These are phyloP conservation scores for Cylindrotheca fusiformis DNA, from an alignment of 108 stramenopile species.

Conservation along the genomic window DNA sequence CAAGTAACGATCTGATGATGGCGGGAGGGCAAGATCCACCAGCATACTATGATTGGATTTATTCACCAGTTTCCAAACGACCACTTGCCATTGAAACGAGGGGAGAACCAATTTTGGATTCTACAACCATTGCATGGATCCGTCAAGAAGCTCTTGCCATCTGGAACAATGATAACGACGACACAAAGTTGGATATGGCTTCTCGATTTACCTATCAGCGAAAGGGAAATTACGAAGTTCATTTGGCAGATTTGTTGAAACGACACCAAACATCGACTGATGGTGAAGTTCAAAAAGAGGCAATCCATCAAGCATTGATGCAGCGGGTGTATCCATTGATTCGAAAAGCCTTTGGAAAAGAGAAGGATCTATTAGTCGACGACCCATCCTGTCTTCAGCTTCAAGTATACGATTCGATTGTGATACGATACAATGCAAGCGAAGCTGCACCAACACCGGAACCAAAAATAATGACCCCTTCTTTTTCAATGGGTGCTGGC, in stretches of 20 bases:
- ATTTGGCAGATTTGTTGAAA: constrained; percentile 35
- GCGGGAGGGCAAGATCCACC: too few relatives aligned
- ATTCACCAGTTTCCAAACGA: not conserved
- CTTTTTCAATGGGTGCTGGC: constrained; percentile 33
- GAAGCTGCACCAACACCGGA: constrained; percentile 25
- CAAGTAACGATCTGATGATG: too few relatives aligned
- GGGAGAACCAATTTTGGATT: constrained; percentile 18
- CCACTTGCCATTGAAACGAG: constrained; percentile 7
- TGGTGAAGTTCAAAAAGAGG: not conserved
- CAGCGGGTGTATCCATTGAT: constrained; percentile 56
- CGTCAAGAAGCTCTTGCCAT: constrained; percentile 12
- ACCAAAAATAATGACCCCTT: not conserved
- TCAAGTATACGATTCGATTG: constrained; percentile 60
- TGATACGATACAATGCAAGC: constrained; percentile 72
- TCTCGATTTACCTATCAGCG: constrained; percentile 47
- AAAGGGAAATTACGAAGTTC: constrained; percentile 37
- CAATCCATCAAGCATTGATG: constrained; percentile 6
- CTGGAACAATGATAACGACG: too few relatives aligned
- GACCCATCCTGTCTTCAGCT: constrained; percentile 10
- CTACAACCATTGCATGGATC: not conserved
- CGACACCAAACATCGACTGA: not conserved
- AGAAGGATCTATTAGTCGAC: constrained; percentile 9
- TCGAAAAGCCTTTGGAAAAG: constrained; percentile 42
- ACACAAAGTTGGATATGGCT: not conserved
- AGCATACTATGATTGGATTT: not conserved